phyloP scores from a whole-genome alignment of 768 basidiomycete genomes.

The Udeniomyces megalosporus region DNA sequence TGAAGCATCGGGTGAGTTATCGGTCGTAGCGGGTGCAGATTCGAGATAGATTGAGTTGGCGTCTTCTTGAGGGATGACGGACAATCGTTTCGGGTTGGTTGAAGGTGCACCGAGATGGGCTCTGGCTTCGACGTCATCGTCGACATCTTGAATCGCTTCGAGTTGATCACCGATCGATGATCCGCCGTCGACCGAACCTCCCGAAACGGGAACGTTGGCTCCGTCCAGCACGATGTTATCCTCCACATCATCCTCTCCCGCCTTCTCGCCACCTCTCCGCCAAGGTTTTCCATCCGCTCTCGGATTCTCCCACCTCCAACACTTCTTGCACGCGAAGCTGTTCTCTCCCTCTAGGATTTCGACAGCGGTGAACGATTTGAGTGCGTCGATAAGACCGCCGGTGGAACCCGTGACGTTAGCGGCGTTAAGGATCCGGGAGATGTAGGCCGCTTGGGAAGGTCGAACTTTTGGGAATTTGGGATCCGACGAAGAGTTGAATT shows the following conservation, averaged over 20 bases:
- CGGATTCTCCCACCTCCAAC: constrained; percentile 66
- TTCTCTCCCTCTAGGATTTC: constrained; percentile 88
- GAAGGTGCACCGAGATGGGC: not conserved
- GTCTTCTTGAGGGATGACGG: too few relatives aligned
- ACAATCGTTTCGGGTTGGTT: too few relatives aligned
- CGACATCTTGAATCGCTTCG: not conserved
- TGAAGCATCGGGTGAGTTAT: not conserved
- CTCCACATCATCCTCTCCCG: constrained; percentile 17
- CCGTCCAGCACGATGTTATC: not conserved
- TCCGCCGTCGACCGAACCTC: not conserved
- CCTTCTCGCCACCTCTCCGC: constrained; percentile 24
- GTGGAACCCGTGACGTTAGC: constrained; percentile 3
- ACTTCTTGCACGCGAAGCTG: constrained; percentile 77
- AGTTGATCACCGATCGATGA: not conserved
- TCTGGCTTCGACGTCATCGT: not conserved
- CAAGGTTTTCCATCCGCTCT: constrained; percentile 19
- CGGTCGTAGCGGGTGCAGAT: too few relatives aligned
- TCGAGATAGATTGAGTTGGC: too few relatives aligned
- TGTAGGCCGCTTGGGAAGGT: constrained; percentile 30
- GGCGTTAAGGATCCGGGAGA: constrained; percentile 25
- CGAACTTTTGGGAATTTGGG: constrained; percentile 9
- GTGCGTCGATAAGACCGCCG: constrained; percentile 39
- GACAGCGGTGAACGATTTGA: constrained; percentile 79
- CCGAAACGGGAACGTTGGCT: not conserved
- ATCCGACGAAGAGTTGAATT: not conserved